A percentile compares a stretch with the other conserved stretches of the same genome.
Evolutionary conservation across 495 filamentous ascomycete genomes (phyloP).

Genomic region (Tuber melanosporum): DNA sequence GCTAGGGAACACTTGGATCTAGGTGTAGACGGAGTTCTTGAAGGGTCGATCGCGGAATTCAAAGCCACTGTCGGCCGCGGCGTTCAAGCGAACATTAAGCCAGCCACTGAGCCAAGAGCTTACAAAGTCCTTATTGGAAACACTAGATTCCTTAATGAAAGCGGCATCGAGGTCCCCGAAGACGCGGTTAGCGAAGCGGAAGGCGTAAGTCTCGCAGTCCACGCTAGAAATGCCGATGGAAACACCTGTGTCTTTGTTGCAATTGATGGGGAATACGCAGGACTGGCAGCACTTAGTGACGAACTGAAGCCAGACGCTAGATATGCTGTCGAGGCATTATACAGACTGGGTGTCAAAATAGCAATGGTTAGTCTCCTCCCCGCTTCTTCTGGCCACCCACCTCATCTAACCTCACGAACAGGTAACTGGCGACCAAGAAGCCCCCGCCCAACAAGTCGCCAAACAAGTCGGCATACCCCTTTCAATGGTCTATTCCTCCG

Average conservation of each 20-base stretch:
- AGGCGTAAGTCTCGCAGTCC: conserved; percentile 30
- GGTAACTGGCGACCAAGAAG: conserved; percentile 84
- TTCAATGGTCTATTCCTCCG: conserved; percentile 69
- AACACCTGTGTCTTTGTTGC: conserved; percentile 87
- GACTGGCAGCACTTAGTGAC: conserved; percentile 75
- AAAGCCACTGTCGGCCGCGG: conserved; percentile 77
- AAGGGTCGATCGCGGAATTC: conserved; percentile 79
- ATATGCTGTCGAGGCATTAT: conserved; percentile 76
- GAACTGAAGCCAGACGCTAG: conserved; percentile 80
- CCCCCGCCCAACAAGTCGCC: conserved; percentile 77
- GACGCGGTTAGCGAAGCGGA: conserved; percentile 53
- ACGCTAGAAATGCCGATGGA: conserved; percentile 54
- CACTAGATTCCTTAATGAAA: conserved; percentile 63
- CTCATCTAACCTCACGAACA: conserved; percentile 10
- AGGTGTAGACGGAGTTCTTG: conserved; percentile 63
- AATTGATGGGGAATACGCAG: conserved; percentile 72
- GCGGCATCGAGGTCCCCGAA: conserved; percentile 59
- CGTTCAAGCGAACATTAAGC: conserved; percentile 74
- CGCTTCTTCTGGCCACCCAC: background rate
- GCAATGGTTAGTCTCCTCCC: conserved; percentile 51
- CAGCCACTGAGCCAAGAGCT: conserved; percentile 58
- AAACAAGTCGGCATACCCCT: conserved; percentile 70
- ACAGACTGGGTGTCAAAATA: conserved; percentile 73
- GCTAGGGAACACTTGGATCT: conserved; percentile 70
- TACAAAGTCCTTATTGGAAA: conserved; percentile 83